Conservation (phyloP, 768 basidiomycete species). For the Xerocomellus amylosporus region DNA sequence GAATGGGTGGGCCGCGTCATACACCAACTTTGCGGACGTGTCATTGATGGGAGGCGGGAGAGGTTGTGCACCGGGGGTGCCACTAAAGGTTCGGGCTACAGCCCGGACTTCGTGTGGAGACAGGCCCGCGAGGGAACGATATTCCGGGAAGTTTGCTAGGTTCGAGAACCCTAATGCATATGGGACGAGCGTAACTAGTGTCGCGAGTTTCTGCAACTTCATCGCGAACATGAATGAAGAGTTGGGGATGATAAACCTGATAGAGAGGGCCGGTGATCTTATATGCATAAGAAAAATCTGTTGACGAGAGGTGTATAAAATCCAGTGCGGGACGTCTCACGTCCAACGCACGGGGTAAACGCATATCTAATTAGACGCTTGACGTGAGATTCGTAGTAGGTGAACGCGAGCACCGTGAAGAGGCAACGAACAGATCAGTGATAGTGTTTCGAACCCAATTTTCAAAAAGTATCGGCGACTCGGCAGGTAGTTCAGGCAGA, state of each 20-base stretch:
- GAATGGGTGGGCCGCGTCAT: constrained; percentile 21
- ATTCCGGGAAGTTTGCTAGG: constrained; percentile 14
- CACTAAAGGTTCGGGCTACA: constrained; percentile 12
- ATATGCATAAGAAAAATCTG: too few relatives aligned
- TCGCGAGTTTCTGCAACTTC: constrained; percentile 7
- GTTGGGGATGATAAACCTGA: background rate
- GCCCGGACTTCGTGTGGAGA: constrained; percentile 15
- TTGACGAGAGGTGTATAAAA: too few relatives aligned
- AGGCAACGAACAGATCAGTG: too few relatives aligned
- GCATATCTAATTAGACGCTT: too few relatives aligned
- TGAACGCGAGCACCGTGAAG: too few relatives aligned
- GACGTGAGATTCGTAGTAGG: too few relatives aligned
- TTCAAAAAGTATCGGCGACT: too few relatives aligned
- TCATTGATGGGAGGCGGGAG: constrained; percentile 23
- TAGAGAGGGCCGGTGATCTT: background rate
- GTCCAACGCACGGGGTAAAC: too few relatives aligned
- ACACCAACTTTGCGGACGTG: constrained; percentile 24
- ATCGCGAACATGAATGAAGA: background rate
- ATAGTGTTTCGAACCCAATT: too few relatives aligned
- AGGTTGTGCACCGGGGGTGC: constrained; percentile 24
- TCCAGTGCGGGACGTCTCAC: too few relatives aligned
- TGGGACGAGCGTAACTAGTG: constrained; percentile 5
- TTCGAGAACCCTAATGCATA: constrained; percentile 9
- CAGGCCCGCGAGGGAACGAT: constrained; percentile 24
- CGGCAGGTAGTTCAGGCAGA: too few relatives aligned